Conservation (phyloP, 108 stramenopile species). For the Aurantiochytrium sp. region DNA sequence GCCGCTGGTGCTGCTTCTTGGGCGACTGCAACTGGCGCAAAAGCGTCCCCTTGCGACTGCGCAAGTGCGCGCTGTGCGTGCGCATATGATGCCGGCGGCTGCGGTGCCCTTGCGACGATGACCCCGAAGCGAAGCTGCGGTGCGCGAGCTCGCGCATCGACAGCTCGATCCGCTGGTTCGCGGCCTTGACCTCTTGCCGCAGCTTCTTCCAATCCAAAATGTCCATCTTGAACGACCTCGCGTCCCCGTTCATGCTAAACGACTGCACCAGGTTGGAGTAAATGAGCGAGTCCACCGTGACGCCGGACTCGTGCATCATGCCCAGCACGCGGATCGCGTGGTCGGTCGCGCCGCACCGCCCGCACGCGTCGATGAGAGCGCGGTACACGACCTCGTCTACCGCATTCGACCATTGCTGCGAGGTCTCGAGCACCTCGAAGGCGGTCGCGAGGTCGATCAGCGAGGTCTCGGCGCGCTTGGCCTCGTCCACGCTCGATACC, state of each 20-base stretch:
- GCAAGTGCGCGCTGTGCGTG: neutral
- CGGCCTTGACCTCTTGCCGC: conserved; percentile 16
- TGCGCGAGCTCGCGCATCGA: conserved; percentile 11
- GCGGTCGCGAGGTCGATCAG: neutral
- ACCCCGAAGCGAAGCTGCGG: neutral
- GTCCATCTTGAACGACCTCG: neutral
- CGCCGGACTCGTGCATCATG: conserved; percentile 28
- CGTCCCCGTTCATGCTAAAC: conserved; percentile 6
- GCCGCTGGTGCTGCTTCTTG: neutral
- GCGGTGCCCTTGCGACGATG: neutral
- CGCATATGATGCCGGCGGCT: too few species aligned
- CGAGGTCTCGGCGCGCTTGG: neutral
- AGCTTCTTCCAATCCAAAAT: conserved; percentile 28
- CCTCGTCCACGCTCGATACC: neutral
- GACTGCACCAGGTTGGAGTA: conserved; percentile 25
- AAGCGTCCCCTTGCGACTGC: neutral
- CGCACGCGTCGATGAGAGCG: conserved; percentile 10
- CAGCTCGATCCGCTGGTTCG: neutral
- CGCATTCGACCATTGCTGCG: neutral
- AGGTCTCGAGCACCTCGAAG: conserved; percentile 16
- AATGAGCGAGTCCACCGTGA: conserved; percentile 3
- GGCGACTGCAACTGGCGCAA: neutral
- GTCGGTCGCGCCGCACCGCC: neutral
- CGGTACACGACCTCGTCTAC: neutral
- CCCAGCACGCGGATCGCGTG: conserved; percentile 6